Base-by-base conservation (phyloP, 345 rosid genomes). In the Geranium rotundifolium region DNA sequence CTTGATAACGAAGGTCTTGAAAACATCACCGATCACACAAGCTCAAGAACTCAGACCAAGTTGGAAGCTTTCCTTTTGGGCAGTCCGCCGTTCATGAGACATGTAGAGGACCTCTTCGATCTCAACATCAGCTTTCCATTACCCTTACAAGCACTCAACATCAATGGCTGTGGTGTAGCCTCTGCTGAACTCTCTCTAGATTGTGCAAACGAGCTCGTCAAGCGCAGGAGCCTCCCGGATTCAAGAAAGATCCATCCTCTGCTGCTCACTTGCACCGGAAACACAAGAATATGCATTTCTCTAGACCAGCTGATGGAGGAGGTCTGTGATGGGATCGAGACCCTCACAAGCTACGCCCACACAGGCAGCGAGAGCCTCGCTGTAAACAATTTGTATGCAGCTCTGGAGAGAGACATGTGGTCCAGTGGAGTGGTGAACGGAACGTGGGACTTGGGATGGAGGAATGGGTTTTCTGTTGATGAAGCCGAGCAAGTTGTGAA, bases 391-490 rank as follows among this genome's bases (percentile, higher is more conserved):
- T 63, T 85, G 29, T 66, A 69, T 19, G 69, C 71, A 58, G 70
- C 67, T 64, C 59, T 87, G 82, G 87, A 81, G 65, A 82, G 69
- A 60, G 98, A 92, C 72, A 29, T 85, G 54, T 66, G 29, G 49
- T 52, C 73, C 77, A 78, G 63, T 60, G 90, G 76, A 74, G 73
- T 79, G 55, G 70, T 63, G 37, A 81, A 72, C 61, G 83, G 85
- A 65, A 65, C 75, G 41, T 92, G 97, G 98, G 90, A 85, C 61
- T 69, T 74, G 68, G 93, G 90, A 56, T 92, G 97, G 95, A 85
- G 79, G 74, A 73, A 66, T 31, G 88, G 75, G 66, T 82, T 72
- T 68, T 83, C 81, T 14, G 59, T 63, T 20, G 74, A 83, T 29
- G 90, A 84, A 67, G 77, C 73, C 19, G 82, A 79, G 73, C 74